Conservation (phyloP, 2,329 filamentous ascomycete species). For the Mollisia scopiformis region DNA sequence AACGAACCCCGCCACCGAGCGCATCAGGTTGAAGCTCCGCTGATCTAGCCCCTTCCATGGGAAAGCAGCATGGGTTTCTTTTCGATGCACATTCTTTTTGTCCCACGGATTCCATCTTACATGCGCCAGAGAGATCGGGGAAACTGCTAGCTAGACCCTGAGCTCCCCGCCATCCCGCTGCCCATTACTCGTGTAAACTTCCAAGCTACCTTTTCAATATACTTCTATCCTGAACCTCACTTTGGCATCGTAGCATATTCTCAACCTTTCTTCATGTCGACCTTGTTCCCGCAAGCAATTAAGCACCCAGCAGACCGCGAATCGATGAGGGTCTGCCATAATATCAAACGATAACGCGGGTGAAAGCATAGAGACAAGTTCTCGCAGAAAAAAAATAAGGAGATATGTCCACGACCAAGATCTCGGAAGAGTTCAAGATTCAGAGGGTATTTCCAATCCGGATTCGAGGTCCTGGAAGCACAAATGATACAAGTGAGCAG, state of each 20-base stretch:
- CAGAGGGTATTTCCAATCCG: conserved; percentile 9
- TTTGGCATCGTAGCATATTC: not conserved
- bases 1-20: not conserved
- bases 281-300: not conserved
- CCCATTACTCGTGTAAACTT: not conserved
- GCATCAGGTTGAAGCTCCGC: no score
- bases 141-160: not conserved
- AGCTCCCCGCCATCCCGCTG: not conserved
- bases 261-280: not conserved
- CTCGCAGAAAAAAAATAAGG: not conserved
- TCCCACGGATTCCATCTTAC: not conserved
- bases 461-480: not conserved
- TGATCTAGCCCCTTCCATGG: no score
- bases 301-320: not conserved
- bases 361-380: not conserved
- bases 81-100: not conserved
- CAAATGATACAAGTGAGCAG: not conserved
- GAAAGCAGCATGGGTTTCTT: no score
- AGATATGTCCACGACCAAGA: not conserved
- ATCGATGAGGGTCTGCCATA: not conserved
- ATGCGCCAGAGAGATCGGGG: not conserved
- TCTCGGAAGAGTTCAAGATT: not conserved
- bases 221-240: not conserved
- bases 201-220: not conserved
- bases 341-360: not conserved